Percentiles rank a stretch among this genome's conserved stretches.
phyloP scores from a whole-genome alignment of 2,329 filamentous ascomycete species.

The Phaeomoniella chlamydospora region DNA sequence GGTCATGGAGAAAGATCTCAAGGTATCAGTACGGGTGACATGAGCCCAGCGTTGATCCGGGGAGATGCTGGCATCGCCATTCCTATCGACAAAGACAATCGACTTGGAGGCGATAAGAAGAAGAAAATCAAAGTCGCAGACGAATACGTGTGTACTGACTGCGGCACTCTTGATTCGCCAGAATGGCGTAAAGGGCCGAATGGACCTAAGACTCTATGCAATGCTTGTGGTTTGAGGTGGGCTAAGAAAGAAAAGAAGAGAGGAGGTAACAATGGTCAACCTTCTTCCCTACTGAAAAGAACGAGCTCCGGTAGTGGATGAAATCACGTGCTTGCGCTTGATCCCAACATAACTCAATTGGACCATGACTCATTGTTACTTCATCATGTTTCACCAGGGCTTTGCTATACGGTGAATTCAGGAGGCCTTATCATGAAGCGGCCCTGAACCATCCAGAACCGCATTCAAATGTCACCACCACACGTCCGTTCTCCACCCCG shows the following conservation, averaged over 20 bases:
- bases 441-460: no score
- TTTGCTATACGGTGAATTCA: no score
- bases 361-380: no score
- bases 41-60: constrained; percentile 65
- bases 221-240: constrained; percentile 73
- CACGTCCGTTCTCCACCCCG: no score
- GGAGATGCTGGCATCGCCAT: constrained; percentile 81
- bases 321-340: no score
- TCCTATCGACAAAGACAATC: constrained; percentile 57
- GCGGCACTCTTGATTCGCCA: constrained; percentile 83
- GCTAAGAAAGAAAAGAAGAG: constrained; percentile 66
- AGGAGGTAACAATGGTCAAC: constrained; percentile 6
- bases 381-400: no score
- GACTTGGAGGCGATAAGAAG: constrained; percentile 54
- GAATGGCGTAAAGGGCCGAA: constrained; percentile 93
- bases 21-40: constrained; percentile 75
- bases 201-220: constrained; percentile 88
- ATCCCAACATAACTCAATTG: no score
- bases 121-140: constrained; percentile 70
- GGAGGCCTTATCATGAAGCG: no score
- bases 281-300: neutral
- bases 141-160: constrained; percentile 93
- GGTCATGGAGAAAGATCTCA: constrained; percentile 76
- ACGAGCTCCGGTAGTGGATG: neutral
- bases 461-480: no score